Evolutionary conservation across 805 yeast genomes (phyloP).

Genomic region (Starmerella scarabaei): DNA sequence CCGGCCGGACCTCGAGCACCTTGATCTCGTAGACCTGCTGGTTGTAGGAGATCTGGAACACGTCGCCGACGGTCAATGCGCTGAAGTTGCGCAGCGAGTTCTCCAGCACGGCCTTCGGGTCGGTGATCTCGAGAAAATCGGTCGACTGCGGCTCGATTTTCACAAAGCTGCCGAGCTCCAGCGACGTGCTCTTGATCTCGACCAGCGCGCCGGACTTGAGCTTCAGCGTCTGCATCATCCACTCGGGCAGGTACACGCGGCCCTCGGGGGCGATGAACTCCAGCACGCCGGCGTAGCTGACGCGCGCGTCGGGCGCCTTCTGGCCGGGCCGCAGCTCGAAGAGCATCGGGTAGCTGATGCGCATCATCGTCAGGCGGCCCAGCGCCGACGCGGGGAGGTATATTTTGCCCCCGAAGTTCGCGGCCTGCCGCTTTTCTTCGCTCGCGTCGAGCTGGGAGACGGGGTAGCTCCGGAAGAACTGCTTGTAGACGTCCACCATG

Average conservation of each 20-base stretch:
- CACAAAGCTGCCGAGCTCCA: constrained; percentile 78
- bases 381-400: constrained; percentile 89
- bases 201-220: constrained; percentile 71
- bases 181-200: constrained; percentile 54
- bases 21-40: constrained; percentile 63
- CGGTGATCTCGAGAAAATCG: constrained; percentile 83
- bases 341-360: constrained; percentile 91
- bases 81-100: constrained; percentile 83
- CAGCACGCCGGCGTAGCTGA: constrained; percentile 84
- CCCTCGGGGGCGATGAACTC: constrained; percentile 98
- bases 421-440: constrained; percentile 41
- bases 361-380: constrained; percentile 71
- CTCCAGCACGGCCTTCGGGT: constrained; percentile 93
- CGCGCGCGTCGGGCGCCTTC: constrained; percentile 32
- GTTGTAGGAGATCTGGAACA: constrained; percentile 75
- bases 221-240: constrained; percentile 80
- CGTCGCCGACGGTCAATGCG: constrained; percentile 70
- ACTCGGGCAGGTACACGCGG: constrained; percentile 80
- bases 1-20: constrained; percentile 80
- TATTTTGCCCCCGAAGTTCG: constrained; percentile 91
- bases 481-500: constrained; percentile 45
- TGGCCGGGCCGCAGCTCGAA: constrained; percentile 60
- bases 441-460: constrained; percentile 75
- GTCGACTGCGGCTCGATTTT: constrained; percentile 91
- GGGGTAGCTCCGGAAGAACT: constrained; percentile 85